Percentiles rank a stretch among this genome's conserved stretches.
Evolutionary conservation across 2,329 filamentous ascomycete genomes (phyloP).

Genomic region (Trichoderma sp.): DNA sequence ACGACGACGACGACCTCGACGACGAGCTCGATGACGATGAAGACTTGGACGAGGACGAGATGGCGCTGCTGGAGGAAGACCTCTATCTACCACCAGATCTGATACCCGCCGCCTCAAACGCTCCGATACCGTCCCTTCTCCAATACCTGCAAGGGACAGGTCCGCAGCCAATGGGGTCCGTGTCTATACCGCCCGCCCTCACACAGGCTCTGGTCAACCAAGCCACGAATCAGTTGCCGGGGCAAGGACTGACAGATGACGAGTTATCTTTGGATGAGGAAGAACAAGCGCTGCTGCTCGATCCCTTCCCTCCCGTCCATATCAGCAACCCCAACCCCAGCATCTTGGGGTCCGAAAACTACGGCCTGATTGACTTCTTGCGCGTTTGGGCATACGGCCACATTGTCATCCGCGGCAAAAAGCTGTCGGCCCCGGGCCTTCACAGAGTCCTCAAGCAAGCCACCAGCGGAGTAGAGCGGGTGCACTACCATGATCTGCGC

Average conservation of each 20-base stretch:
- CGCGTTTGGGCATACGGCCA: constrained; percentile 48
- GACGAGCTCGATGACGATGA: neutral
- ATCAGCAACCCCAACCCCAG: constrained; percentile 42
- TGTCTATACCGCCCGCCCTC: neutral
- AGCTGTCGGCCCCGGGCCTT: constrained; percentile 37
- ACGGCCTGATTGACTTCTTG: constrained; percentile 54
- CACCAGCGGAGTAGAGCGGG: constrained; percentile 30
- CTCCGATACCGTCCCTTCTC: constrained; percentile 2
- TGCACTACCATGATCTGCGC: constrained; percentile 51
- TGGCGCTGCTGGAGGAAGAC: too few relatives aligned
- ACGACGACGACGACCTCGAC: neutral
- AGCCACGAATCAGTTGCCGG: neutral
- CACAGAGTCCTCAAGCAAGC: constrained; percentile 41
- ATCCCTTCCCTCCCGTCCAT: constrained; percentile 30
- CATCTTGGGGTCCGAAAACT: constrained; percentile 53
- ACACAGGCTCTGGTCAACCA: neutral
- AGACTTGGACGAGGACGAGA: neutral
- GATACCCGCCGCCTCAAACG: neutral
- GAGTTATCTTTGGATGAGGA: constrained; percentile 20
- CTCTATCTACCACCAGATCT: neutral
- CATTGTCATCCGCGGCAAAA: neutral
- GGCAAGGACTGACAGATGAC: neutral
- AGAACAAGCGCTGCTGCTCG: constrained; percentile 8
- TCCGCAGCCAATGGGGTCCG: neutral
- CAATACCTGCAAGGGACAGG: constrained; percentile 15